These are phyloP conservation scores for Penicillium psychrofluorescens DNA, from an alignment of 495 filamentous ascomycete species.

Conservation along the genomic window DNA sequence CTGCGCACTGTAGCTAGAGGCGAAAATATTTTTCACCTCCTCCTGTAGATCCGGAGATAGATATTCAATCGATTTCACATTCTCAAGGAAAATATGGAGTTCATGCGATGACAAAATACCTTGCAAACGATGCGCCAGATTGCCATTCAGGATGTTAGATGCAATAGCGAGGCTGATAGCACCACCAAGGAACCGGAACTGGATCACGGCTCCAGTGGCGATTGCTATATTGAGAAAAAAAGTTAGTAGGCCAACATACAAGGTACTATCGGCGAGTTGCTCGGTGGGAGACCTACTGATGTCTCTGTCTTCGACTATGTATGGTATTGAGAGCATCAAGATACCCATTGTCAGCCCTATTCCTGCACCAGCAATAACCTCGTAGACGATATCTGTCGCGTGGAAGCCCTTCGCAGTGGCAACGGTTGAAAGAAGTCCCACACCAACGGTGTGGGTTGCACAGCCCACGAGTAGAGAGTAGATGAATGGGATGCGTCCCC, in stretches of 20 bases:
- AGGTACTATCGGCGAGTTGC: too few species aligned
- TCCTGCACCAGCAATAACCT: conserved; percentile 48
- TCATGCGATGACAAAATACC: conserved; percentile 10
- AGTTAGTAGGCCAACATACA: not conserved
- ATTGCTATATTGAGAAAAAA: conserved; percentile 25
- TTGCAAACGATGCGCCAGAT: conserved; percentile 13
- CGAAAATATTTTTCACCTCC: conserved; percentile 10
- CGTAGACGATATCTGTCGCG: conserved; percentile 38
- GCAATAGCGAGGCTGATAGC: conserved; percentile 42
- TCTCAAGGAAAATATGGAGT: conserved; percentile 20
- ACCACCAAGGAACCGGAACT: conserved; percentile 51
- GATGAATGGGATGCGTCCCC: conserved; percentile 34
- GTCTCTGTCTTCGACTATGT: conserved; percentile 41
- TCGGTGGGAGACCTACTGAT: conserved; percentile 22
- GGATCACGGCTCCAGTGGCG: conserved; percentile 47
- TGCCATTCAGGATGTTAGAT: conserved; percentile 27
- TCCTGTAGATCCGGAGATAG: conserved; percentile 8
- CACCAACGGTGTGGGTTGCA: conserved; percentile 42
- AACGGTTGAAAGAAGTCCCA: conserved; percentile 37
- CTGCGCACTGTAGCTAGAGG: conserved; percentile 16
- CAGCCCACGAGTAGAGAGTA: conserved; percentile 40
- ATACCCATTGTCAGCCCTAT: conserved; percentile 29
- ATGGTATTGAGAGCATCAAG: conserved; percentile 42
- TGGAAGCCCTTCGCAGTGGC: conserved; percentile 17
- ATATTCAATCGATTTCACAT: conserved; percentile 3